phyloP scores from a whole-genome alignment of 257 asterid species.

The Asclepias syriaca region DNA sequence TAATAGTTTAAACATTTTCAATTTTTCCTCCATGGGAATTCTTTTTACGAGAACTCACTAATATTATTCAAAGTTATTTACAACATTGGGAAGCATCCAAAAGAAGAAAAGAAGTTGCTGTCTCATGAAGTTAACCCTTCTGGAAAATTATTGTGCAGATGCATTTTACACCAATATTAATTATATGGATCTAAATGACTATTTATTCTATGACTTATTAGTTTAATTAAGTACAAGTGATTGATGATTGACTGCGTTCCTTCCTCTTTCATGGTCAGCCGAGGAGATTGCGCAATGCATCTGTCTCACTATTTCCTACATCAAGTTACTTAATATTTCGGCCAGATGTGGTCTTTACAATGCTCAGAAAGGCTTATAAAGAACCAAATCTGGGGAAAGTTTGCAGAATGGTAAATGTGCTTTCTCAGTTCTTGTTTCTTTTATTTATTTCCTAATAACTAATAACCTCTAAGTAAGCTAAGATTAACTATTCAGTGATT shows the following conservation, averaged over 20 bases:
- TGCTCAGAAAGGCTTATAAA: constrained; percentile 81
- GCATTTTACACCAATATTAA: not conserved
- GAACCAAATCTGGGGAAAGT: constrained; percentile 68
- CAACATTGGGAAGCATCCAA: not conserved
- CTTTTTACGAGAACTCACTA: not conserved
- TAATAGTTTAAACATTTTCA: not conserved
- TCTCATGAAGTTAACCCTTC: not conserved
- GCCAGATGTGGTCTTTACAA: constrained; percentile 65
- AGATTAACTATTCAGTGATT: not conserved
- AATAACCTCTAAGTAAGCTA: not conserved
- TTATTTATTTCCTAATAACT: constrained; percentile 3
- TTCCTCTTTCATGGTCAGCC: constrained; percentile 55
- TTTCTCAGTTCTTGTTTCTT: constrained; percentile 14
- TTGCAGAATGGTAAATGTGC: constrained; percentile 68
- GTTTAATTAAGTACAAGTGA: not conserved
- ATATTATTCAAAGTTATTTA: not conserved
- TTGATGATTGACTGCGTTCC: constrained; percentile 19
- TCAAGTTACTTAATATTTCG: constrained; percentile 73
- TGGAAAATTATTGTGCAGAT: not conserved
- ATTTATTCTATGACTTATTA: not conserved
- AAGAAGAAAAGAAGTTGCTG: not conserved
- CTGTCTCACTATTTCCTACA: constrained; percentile 42
- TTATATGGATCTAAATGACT: not conserved
- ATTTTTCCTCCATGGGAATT: not conserved
- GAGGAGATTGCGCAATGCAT: constrained; percentile 66